These are phyloP conservation scores for Trichoderma cornu-damae DNA, from an alignment of 2,329 filamentous ascomycete species.

Conservation along the genomic window DNA sequence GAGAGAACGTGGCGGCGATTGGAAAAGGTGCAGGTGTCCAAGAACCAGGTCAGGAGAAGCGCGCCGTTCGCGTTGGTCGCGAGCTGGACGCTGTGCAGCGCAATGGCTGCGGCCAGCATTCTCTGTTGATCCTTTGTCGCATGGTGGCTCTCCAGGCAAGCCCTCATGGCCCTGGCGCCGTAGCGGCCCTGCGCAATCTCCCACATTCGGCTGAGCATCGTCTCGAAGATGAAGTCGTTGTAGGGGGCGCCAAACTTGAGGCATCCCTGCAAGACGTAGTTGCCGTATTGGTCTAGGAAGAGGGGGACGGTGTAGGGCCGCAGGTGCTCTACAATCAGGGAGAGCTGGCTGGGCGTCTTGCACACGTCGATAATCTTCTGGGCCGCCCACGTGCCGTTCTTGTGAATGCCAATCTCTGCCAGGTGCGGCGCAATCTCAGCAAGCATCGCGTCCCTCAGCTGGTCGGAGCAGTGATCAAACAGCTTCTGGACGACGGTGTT, in stretches of 20 bases:
- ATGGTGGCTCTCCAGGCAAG: slow-evolving; percentile 93
- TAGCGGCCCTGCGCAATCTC: slow-evolving; percentile 89
- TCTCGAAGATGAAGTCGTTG: slow-evolving; percentile 97
- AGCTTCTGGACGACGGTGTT: slow-evolving; percentile 99
- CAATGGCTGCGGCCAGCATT: slow-evolving; percentile 89
- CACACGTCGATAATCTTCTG: slow-evolving; percentile 99
- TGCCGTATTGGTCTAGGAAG: slow-evolving; percentile 96
- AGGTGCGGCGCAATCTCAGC: slow-evolving; percentile 81
- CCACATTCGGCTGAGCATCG: slow-evolving; percentile 92
- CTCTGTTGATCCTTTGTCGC: slow-evolving; percentile 92
- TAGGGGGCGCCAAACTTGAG: slow-evolving; percentile 83
- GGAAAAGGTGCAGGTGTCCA: slow-evolving; percentile 96
- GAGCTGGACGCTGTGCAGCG: slow-evolving; percentile 92
- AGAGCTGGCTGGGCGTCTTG: slow-evolving; percentile 77
- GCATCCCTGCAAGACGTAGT: slow-evolving; percentile 96
- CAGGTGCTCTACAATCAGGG: slow-evolving; percentile 75
- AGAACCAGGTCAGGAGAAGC: slow-evolving; percentile 90
- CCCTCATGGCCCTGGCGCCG: slow-evolving; percentile 91
- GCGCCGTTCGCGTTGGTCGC: slow-evolving; percentile 96
- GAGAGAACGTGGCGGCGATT: slow-evolving; percentile 85
- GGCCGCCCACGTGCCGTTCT: slow-evolving; percentile 98
- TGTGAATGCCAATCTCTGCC: slow-evolving; percentile 95
- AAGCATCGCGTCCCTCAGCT: slow-evolving; percentile 87
- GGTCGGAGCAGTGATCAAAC: slow-evolving; percentile 92
- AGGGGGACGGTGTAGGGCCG: slow-evolving; percentile 82